A percentile compares a stretch with the other conserved stretches of the same genome.
These are phyloP conservation scores for Ulmus americana DNA, from an alignment of 331 rosid species.

Conservation along the genomic window DNA sequence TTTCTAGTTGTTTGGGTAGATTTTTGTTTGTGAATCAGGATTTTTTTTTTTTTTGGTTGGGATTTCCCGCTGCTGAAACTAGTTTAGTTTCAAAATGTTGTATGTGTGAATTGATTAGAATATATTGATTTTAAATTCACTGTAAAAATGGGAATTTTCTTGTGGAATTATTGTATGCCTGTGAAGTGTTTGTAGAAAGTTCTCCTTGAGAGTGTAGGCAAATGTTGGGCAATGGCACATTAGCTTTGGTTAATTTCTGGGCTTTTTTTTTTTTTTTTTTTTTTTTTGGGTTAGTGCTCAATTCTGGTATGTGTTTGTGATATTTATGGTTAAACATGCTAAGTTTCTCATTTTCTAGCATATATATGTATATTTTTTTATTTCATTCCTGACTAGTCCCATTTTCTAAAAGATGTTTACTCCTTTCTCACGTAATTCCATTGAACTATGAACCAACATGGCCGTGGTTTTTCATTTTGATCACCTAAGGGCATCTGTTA, in stretches of 20 bases:
- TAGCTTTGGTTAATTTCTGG: not conserved
- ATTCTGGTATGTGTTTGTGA: not conserved
- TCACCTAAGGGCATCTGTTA: not conserved
- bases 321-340: not conserved
- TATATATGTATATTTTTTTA: too few relatives aligned
- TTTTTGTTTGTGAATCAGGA: not conserved
- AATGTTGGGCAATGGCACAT: not conserved
- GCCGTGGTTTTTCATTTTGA: not conserved
- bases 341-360: not conserved
- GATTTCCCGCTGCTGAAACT: not conserved
- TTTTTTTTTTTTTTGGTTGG: not conserved
- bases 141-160: too few relatives aligned
- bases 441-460: too few relatives aligned
- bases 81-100: too few relatives aligned
- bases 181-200: not conserved
- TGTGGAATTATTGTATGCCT: not conserved
- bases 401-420: too few relatives aligned
- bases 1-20: not conserved
- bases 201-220: not conserved
- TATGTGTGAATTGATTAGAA: too few relatives aligned
- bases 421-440: too few relatives aligned
- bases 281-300: too few relatives aligned
- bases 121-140: too few relatives aligned
- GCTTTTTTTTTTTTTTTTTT: too few relatives aligned
- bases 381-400: too few relatives aligned